These are phyloP conservation scores for Amanita polypyramis DNA, from an alignment of 768 basidiomycete genomes.

Conservation along the genomic window DNA sequence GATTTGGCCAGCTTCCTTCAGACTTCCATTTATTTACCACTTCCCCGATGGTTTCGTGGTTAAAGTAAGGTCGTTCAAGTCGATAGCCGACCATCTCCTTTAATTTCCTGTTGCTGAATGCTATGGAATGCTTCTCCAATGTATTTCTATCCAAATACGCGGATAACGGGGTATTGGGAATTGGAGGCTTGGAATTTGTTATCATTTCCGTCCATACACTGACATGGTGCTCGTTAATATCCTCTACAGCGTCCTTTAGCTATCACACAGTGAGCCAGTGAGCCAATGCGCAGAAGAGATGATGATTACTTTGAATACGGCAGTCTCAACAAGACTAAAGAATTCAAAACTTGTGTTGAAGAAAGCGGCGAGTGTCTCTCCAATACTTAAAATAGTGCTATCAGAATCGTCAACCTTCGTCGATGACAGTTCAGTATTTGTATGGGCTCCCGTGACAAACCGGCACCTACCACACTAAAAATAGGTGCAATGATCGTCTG, in stretches of 20 bases:
- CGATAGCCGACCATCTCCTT: slow-evolving; percentile 64
- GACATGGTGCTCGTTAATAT: slow-evolving; percentile 80
- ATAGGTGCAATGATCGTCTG: slow-evolving; percentile 58
- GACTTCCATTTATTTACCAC: slow-evolving; percentile 74
- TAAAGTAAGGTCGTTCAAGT: slow-evolving; percentile 52
- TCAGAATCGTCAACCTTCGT: slow-evolving; percentile 66
- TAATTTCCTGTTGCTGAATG: slow-evolving; percentile 63
- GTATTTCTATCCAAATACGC: slow-evolving; percentile 74
- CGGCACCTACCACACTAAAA: slow-evolving; percentile 64
- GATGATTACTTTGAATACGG: slow-evolving; percentile 50
- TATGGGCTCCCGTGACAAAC: neutral
- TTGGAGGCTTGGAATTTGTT: slow-evolving; percentile 54
- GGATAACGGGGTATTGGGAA: slow-evolving; percentile 59
- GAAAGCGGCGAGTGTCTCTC: slow-evolving; percentile 53
- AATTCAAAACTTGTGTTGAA: slow-evolving; percentile 80
- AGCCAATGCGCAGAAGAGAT: neutral
- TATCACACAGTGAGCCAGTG: slow-evolving; percentile 16
- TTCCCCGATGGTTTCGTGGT: slow-evolving; percentile 50
- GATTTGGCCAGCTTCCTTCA: slow-evolving; percentile 51
- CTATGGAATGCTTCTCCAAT: slow-evolving; percentile 59
- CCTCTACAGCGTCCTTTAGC: slow-evolving; percentile 64
- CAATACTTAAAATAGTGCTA: slow-evolving; percentile 56
- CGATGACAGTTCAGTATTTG: slow-evolving; percentile 4
- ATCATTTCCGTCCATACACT: slow-evolving; percentile 79
- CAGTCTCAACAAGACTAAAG: slow-evolving; percentile 58